A percentile compares a stretch with the other conserved stretches of the same genome.
Evolutionary conservation across 2,329 filamentous ascomycete species (phyloP).

Genomic region (Sporothrix pallida): DNA sequence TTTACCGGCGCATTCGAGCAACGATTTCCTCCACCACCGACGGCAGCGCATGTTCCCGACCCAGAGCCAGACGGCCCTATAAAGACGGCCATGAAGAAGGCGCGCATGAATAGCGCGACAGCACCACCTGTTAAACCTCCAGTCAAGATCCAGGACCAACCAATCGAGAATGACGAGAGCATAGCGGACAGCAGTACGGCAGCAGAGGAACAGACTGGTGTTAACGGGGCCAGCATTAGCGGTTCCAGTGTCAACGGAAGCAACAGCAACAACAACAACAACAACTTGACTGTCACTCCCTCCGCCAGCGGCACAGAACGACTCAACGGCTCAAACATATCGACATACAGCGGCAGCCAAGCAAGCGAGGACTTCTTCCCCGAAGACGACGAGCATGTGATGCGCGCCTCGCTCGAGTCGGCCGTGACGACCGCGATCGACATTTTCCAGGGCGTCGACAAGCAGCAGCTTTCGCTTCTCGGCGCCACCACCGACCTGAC

Average conservation of each 20-base stretch:
- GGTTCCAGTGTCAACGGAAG: neutral
- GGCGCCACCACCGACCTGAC: conserved; percentile 94
- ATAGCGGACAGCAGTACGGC: neutral
- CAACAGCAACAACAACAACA: conserved; percentile 7
- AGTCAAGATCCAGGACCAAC: conserved; percentile 45
- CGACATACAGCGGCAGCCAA: conserved; percentile 36
- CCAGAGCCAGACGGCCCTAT: conserved; percentile 64
- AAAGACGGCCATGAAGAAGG: conserved; percentile 59
- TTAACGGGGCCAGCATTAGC: neutral
- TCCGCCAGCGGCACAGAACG: neutral
- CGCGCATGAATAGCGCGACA: conserved; percentile 56
- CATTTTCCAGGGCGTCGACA: conserved; percentile 93
- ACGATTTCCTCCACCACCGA: conserved; percentile 77
- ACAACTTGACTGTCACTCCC: neutral
- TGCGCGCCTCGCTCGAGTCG: conserved; percentile 87
- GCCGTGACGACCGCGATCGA: conserved; percentile 94
- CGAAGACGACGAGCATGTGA: conserved; percentile 88
- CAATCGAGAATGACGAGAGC: neutral
- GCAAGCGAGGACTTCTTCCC: conserved; percentile 70
- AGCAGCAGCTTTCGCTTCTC: conserved; percentile 88
- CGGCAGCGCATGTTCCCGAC: conserved; percentile 64
- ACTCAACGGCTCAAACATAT: conserved; percentile 24
- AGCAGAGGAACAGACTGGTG: neutral
- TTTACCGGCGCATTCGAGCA: conserved; percentile 86
- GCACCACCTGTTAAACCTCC: conserved; percentile 40